Conservation (phyloP, 2,329 filamentous ascomycete species). For the Pezicula rhizophila region DNA sequence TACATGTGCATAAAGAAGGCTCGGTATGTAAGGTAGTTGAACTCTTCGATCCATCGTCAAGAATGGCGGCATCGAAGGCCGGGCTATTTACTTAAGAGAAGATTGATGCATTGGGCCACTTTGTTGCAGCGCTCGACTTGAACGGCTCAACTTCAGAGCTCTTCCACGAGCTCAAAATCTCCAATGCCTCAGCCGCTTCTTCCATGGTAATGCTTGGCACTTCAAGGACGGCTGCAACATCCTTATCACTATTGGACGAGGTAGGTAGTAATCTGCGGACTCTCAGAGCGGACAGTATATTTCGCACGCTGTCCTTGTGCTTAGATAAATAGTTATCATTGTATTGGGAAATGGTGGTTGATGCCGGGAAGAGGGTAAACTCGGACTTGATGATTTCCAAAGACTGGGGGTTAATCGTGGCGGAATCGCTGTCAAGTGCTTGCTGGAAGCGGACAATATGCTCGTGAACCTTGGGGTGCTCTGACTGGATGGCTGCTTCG, state of each 20-base stretch:
- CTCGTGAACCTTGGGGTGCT: constrained; percentile 68
- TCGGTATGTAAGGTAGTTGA: background rate
- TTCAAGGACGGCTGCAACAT: constrained; percentile 53
- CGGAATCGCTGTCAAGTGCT: constrained; percentile 48
- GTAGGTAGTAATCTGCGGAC: constrained; percentile 51
- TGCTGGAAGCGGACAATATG: constrained; percentile 66
- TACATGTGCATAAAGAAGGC: background rate
- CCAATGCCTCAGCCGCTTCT: constrained; percentile 50
- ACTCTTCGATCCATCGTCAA: background rate
- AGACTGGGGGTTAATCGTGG: constrained; percentile 58
- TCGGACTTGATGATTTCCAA: constrained; percentile 63
- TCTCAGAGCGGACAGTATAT: constrained; percentile 59
- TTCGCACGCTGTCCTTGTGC: constrained; percentile 55
- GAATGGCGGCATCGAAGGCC: background rate
- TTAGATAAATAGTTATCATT: constrained; percentile 61
- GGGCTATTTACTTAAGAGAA: constrained; percentile 7
- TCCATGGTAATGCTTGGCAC: constrained; percentile 44
- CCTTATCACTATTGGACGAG: constrained; percentile 52
- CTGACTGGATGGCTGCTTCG: constrained; percentile 60
- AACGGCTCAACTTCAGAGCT: constrained; percentile 43
- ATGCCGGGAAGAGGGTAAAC: constrained; percentile 55
- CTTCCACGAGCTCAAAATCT: constrained; percentile 42
- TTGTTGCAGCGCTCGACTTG: constrained; percentile 40
- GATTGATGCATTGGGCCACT: constrained; percentile 31
- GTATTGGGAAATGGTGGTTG: constrained; percentile 52